These are phyloP conservation scores for Ceratonia siliqua DNA, from an alignment of 306 rosid species.

Conservation along the genomic window DNA sequence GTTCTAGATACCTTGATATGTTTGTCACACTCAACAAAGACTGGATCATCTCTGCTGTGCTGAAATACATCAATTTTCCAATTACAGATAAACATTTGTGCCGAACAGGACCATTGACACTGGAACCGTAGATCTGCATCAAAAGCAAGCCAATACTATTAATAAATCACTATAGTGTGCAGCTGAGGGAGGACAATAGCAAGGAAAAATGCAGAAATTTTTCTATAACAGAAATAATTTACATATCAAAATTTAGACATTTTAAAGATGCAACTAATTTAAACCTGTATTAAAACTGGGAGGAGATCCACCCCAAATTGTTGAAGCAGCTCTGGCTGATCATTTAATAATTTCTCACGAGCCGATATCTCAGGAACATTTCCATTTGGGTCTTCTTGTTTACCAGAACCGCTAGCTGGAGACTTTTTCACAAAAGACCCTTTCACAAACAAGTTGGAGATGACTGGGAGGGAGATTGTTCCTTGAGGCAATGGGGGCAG, in stretches of 20 bases:
- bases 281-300: slow-evolving; percentile 87
- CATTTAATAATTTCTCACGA: slow-evolving; percentile 88
- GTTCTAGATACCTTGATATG: slow-evolving; percentile 73
- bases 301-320: slow-evolving; percentile 97
- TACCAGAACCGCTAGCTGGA: slow-evolving; percentile 68
- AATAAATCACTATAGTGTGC: slow-evolving; percentile 20
- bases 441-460: slow-evolving; percentile 67
- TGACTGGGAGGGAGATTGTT: slow-evolving; percentile 75
- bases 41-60: slow-evolving; percentile 93
- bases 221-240: background rate
- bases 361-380: slow-evolving; percentile 70
- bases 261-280: slow-evolving; percentile 20
- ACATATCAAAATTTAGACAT: slow-evolving; percentile 18
- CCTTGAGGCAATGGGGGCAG: slow-evolving; percentile 97
- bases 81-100: slow-evolving; percentile 91
- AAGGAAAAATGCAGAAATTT: slow-evolving; percentile 7
- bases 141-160: slow-evolving; percentile 25
- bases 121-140: slow-evolving; percentile 90
- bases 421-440: slow-evolving; percentile 72
- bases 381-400: slow-evolving; percentile 79
- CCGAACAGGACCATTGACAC: slow-evolving; percentile 96
- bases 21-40: slow-evolving; percentile 78
- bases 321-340: slow-evolving; percentile 86
- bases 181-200: background rate
- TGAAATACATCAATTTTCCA: slow-evolving; percentile 94